These are phyloP conservation scores for Gaultheria prostrata DNA, from an alignment of 148 eudicot genomes.

Conservation along the genomic window DNA sequence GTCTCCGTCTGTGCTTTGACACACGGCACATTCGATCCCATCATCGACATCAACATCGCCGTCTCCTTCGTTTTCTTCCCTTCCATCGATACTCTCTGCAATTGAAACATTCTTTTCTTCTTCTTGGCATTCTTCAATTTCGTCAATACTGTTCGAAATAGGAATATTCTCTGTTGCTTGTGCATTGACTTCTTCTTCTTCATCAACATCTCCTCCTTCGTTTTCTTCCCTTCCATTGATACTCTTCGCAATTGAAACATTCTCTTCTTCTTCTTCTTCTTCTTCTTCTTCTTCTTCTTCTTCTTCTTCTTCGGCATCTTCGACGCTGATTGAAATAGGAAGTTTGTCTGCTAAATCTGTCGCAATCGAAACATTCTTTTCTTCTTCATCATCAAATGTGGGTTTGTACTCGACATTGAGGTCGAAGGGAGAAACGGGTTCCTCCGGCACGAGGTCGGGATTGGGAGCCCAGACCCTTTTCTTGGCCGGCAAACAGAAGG, in stretches of 20 bases:
- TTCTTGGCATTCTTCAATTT: slow-evolving; percentile 42
- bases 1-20: slow-evolving; percentile 84
- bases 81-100: background rate
- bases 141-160: background rate
- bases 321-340: background rate
- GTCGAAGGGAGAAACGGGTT: slow-evolving; percentile 31
- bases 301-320: slow-evolving; percentile 41
- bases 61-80: slow-evolving; percentile 42
- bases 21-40: slow-evolving; percentile 76
- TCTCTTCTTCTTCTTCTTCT: slow-evolving; percentile 20
- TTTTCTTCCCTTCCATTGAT: slow-evolving; percentile 33
- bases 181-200: background rate
- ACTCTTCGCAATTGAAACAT: background rate
- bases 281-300: slow-evolving; percentile 30
- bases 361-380: too few species aligned
- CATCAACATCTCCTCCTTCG: slow-evolving; percentile 25
- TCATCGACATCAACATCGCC: slow-evolving; percentile 62
- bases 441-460: slow-evolving; percentile 24
- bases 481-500: slow-evolving; percentile 66
- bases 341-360: background rate
- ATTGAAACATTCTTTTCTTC: background rate
- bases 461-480: slow-evolving; percentile 70
- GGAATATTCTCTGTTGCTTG: background rate
- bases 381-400: background rate
- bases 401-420: slow-evolving; percentile 60